Evolutionary conservation across 2,329 filamentous ascomycete species (phyloP).

Genomic region (Davidsoniella virescens): DNA sequence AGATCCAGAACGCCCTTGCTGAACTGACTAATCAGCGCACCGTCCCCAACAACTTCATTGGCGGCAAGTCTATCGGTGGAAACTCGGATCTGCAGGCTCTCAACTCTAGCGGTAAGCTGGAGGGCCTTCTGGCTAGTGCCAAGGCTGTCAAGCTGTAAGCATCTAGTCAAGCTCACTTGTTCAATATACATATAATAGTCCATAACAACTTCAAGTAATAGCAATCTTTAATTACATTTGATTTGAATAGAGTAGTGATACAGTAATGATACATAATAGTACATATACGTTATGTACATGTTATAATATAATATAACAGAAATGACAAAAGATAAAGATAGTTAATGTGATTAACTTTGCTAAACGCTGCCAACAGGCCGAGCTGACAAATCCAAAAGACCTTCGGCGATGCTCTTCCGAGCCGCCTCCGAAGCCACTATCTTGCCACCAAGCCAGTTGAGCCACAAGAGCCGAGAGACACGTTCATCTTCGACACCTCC

Average conservation of each 20-base stretch:
- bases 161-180: no score
- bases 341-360: background rate
- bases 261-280: conserved; percentile 26
- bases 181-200: no score
- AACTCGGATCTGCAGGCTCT: conserved; percentile 70
- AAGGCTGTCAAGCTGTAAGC: conserved; percentile 22
- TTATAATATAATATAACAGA: no score
- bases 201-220: background rate
- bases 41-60: conserved; percentile 93
- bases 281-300: no score
- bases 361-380: conserved; percentile 72
- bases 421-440: conserved; percentile 75
- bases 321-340: conserved; percentile 39
- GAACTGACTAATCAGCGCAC: conserved; percentile 71
- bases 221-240: conserved; percentile 14
- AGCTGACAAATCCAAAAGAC: conserved; percentile 75
- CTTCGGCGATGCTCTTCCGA: conserved; percentile 67
- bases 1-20: conserved; percentile 66
- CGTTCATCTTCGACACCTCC: conserved; percentile 66
- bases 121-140: conserved; percentile 26
- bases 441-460: conserved; percentile 76
- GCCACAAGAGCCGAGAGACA: conserved; percentile 66
- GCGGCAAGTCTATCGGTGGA: conserved; percentile 80
- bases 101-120: conserved; percentile 28
- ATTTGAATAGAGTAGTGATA: conserved; percentile 10